phyloP scores from a whole-genome alignment of 192 early-diverging fungal species.

The Entomortierella lignicola region DNA sequence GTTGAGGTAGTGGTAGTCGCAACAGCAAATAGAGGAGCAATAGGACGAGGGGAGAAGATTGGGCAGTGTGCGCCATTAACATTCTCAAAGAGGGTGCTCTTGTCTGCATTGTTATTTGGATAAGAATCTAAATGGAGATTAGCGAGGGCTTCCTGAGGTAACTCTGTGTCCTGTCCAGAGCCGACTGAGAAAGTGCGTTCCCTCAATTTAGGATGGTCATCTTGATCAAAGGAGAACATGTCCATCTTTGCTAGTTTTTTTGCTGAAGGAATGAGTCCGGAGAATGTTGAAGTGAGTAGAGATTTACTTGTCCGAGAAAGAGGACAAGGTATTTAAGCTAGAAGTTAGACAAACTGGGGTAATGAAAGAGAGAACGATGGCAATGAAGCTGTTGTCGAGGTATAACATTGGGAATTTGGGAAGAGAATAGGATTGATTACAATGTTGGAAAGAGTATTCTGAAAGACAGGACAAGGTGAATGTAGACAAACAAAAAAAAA shows the following conservation, averaged over 20 bases:
- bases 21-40: conserved; percentile 10
- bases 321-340: neutral
- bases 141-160: conserved; percentile 18
- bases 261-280: neutral
- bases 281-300: neutral
- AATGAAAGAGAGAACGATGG: conserved; percentile 45
- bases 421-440: neutral
- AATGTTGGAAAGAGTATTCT: no score
- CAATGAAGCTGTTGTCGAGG: conserved; percentile 17
- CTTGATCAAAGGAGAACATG: conserved; percentile 64
- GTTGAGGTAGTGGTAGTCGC: neutral
- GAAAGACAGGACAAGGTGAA: neutral
- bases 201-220: conserved; percentile 55
- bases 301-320: conserved; percentile 16
- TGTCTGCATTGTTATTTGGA: conserved; percentile 14
- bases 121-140: conserved; percentile 14
- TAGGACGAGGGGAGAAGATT: conserved; percentile 39
- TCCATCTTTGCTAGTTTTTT: conserved; percentile 40
- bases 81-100: neutral
- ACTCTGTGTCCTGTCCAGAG: conserved; percentile 20
- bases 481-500: neutral
- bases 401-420: conserved; percentile 42
- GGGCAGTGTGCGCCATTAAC: conserved; percentile 7
- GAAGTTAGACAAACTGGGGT: conserved; percentile 45
- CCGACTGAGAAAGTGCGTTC: conserved; percentile 50